A percentile compares a stretch with the other conserved stretches of the same genome.
Conservation (phyloP, 2,329 filamentous ascomycete species). For the Aaosphaeria pasadenensis region DNA sequence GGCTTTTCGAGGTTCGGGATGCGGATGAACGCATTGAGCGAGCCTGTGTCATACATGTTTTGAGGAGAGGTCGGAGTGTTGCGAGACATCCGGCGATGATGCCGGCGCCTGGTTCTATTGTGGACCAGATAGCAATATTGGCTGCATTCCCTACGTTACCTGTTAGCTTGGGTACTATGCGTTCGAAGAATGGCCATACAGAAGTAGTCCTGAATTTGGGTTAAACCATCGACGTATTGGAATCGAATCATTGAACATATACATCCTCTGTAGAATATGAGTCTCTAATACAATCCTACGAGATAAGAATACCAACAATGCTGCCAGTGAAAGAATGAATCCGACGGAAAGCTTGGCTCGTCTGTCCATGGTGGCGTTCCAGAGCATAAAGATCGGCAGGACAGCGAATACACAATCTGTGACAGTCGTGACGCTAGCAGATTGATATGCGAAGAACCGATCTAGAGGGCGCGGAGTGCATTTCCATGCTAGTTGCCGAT, state of each 20-base stretch:
- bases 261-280: conserved; percentile 44
- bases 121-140: conserved; percentile 43
- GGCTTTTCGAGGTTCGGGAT: conserved; percentile 20
- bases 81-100: conserved; percentile 51
- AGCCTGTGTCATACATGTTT: conserved; percentile 4
- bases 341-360: conserved; percentile 54
- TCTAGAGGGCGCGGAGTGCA: conserved; percentile 48
- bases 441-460: conserved; percentile 50
- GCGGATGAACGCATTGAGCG: conserved; percentile 17
- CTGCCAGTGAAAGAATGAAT: conserved; percentile 50
- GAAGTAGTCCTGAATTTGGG: conserved; percentile 44
- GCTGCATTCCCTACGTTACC: conserved; percentile 37
- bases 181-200: conserved; percentile 21
- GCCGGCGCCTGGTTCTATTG: conserved; percentile 33
- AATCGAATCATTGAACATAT: conserved; percentile 54
- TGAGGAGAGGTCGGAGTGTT: conserved; percentile 50
- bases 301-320: conserved; percentile 17
- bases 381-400: conserved; percentile 49
- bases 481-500: conserved; percentile 30
- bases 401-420: conserved; percentile 30
- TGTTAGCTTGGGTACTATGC: too few species aligned
- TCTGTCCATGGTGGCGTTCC: conserved; percentile 54
- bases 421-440: conserved; percentile 26
- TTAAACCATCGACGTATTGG: conserved; percentile 42
- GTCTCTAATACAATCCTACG: not conserved